Base-by-base conservation (phyloP, 805 yeast species). In the Yarrowia hollandica region DNA sequence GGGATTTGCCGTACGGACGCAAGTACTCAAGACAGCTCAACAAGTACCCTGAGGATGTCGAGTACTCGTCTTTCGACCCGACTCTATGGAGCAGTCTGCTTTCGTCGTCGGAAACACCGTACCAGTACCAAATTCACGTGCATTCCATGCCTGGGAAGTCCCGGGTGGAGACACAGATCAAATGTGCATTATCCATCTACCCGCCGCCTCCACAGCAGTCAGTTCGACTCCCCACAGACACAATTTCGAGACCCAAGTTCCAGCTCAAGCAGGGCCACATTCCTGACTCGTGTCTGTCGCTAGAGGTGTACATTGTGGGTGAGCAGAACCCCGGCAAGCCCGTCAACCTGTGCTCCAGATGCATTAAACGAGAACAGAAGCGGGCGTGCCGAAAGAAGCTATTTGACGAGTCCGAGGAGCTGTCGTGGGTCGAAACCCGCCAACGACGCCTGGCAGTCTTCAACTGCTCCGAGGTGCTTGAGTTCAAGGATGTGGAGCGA, bases 111-210 rank as follows among this genome's bases (percentile, higher is more conserved):
- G 42, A 37, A 35, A 37, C 42, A 1, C 58, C 31, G 14, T 35
- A 35, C 44, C 58, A 38, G 18, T 41, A 55, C 39, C 59, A 55
- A 19, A 39, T 55, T 15, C 38, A 39, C 33, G 50, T 55, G 23
- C 50, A 38, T 14, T 85, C 84, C 54, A 75, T 92, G 48, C 97
- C 97, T 1, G 74, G 80, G 5, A 84, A 83, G 65, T 89, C 97
- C 9, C 81, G 99, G 64, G 99, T 92, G 6, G 99, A 92, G 73
- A 92, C 97, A 15, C 99, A 94, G 73, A 89, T 94, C 69, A 91
- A 90, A 70, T 74, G 95, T 37, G 79, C 79, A 37, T 72, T 92
- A 15, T 70, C 79, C 7, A 74, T 92, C 42, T 78, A 83, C 28
- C 96, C 97, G 0, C 82, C 92, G 0, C 96, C 96, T 0, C 79